Base-by-base conservation (phyloP, 768 basidiomycete genomes). In the Panellus pusillus region DNA sequence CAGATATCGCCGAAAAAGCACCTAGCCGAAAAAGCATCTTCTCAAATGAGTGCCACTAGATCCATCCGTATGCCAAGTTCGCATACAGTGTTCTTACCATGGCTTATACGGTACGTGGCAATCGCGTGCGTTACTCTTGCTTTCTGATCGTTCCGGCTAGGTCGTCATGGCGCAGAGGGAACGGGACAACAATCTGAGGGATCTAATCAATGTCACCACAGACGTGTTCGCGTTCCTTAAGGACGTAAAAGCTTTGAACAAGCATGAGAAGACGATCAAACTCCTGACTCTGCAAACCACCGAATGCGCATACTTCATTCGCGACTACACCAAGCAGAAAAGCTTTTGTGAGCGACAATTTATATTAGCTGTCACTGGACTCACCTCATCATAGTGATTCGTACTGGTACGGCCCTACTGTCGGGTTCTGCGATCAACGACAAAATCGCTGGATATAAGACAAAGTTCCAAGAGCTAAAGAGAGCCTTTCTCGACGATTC, bases 291-390 rank as follows among this genome's bases (percentile, higher is more conserved):
- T 55, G 15, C 68, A 70, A 53, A 64, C 64, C 3, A 56, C 60
- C 6, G 68, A 70, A 43, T 70, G 68, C 41, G 63, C 60, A 2
- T 68, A 68, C 54, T 70, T 70, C 38, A 66, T 70, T 27, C 57
- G 52, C 9, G 65, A 64, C 31, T 66, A 68, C 45, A 51, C 61
- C 35, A 62, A 54, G 45, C 57, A 45, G 17, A 61, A 53, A 24
- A 58, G 52, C 20, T 58, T 64, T 15, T 31, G 67, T 68, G 37
- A 39, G 61, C 41, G 6, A 6, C 1, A 12, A 6, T 0, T 29
- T 13, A n/a, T 37, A 11, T 40, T 3, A 4, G 6, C 6, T 9
- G 31, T 35, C 19, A 7, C 17, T 15, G 9, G 14, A 32, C 18
- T 28, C 24, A 37, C 17, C 17, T 18, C 42, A 6, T 24, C 24